Evolutionary conservation across 202 grass and related monocot genomes (phyloP), one percentile per base, ranked within the genome.

Genomic region (Cymbopogon flexuosus): DNA sequence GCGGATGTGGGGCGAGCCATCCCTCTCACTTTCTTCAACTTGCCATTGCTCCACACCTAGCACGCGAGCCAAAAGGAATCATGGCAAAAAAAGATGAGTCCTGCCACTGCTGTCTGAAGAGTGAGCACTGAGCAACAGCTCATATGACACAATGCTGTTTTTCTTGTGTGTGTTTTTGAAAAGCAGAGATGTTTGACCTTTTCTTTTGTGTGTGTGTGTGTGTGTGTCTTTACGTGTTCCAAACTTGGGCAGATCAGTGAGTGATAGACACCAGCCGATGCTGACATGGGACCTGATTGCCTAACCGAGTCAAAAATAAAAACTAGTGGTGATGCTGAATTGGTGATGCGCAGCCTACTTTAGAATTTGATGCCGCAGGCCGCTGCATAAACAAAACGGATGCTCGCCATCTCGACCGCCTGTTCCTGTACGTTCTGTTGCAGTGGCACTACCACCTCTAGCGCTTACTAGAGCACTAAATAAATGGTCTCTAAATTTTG

Each of bases 11-110:
- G 84, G 62, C 62, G 87, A 81, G 84, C 63, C 23, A 89, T 63
- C 39, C 90, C 87, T 49, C 77, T 92, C 90, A 80, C 87, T 74
- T 90, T 93, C 87, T 65, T 90, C 78, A 87, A 79, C 31, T 73
- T 85, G 33, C 75, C 87, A 73, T 93, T 93, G 90, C 90, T 93
- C 90, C 90, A 93, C 21, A 90, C 90, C 90, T 93, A 22, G 75
- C 73, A 88, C 36, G 70, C 65, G 60, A 67, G 45, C 41, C 30
- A 81, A 80, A 80, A 84, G 73, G 57, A 84, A 76, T 18, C 64
- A 78, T 56, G 14, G 2, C 39, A 76, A 58, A 9, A 56, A 14
- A 58, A 79, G 71, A 75, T 3, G 45, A 47, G 45, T 15, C 4
- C 45, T 30, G 68, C 68, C 1, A 14, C 22, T 60, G 6, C 68